A percentile compares a stretch with the other conserved stretches of the same genome.
Conservation (phyloP, 73 alveolate genomes). For the Blepharisma japonicum region DNA sequence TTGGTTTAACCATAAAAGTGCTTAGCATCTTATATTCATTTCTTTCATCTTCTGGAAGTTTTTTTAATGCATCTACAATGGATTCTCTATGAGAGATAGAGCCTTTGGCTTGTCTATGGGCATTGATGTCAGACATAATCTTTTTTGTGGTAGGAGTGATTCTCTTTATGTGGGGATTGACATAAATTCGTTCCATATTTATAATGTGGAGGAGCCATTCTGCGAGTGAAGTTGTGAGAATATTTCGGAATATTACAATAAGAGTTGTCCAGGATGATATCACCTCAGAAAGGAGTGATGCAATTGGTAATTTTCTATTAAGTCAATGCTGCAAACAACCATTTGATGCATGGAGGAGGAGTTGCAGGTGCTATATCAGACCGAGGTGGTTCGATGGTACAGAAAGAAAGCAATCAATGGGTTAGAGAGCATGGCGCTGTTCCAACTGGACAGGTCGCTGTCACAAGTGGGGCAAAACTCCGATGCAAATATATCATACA, state of each 20-base stretch:
- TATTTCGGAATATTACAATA: not conserved
- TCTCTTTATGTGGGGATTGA: too few relatives aligned
- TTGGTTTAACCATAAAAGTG: too few relatives aligned
- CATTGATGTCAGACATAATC: too few relatives aligned
- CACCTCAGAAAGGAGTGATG: constrained; percentile 42
- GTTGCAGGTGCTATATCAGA: constrained; percentile 79
- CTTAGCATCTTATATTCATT: too few relatives aligned
- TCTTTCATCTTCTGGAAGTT: too few relatives aligned
- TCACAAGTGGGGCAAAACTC: constrained; percentile 68
- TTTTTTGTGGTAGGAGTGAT: too few relatives aligned
- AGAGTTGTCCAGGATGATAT: constrained; percentile 41
- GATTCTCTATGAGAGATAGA: too few relatives aligned
- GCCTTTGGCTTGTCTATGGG: too few relatives aligned
- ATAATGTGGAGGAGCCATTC: too few relatives aligned
- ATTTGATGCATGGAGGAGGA: constrained; percentile 61
- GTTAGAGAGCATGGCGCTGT: constrained; percentile 34
- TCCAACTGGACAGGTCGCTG: constrained; percentile 59
- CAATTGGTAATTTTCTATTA: constrained; percentile 18
- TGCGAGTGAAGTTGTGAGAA: too few relatives aligned
- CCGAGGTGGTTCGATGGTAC: constrained; percentile 63
- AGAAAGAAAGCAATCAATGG: not conserved
- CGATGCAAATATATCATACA: constrained; percentile 75
- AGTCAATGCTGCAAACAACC: constrained; percentile 75
- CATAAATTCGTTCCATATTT: too few relatives aligned
- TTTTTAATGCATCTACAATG: too few relatives aligned